Percentiles rank a stretch among this genome's conserved stretches.
phyloP scores from a whole-genome alignment of 108 stramenopile genomes.

The Nannochloropsis granulata region DNA sequence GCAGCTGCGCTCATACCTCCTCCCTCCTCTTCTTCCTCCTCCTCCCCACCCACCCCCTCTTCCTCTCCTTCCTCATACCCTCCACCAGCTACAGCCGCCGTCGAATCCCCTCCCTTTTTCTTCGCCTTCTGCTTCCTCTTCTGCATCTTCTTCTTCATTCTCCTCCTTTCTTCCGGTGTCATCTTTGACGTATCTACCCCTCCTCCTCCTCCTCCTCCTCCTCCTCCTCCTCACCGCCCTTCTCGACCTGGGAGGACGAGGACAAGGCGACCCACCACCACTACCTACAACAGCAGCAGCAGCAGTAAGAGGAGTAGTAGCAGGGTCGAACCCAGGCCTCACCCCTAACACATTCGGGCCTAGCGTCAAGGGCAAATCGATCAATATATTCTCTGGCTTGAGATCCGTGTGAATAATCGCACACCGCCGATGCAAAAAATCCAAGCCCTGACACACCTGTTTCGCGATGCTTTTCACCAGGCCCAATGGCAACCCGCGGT shows the following conservation, averaged over 20 bases:
- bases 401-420: constrained; percentile 95
- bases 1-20: too few species aligned
- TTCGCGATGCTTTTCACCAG: constrained; percentile 72
- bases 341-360: not conserved
- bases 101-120: not conserved
- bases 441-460: constrained; percentile 74
- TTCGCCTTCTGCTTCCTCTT: not conserved
- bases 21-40: too few species aligned
- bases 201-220: not conserved
- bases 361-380: constrained; percentile 16
- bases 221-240: too few species aligned
- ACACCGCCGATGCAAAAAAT: constrained; percentile 83
- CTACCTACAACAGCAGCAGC: not conserved
- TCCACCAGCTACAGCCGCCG: not conserved
- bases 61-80: not conserved
- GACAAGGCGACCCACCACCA: not conserved
- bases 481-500: constrained; percentile 78
- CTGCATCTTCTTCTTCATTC: not conserved
- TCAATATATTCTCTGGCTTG: constrained; percentile 91
- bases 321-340: constrained; percentile 1
- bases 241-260: too few species aligned
- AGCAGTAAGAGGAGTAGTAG: not conserved
- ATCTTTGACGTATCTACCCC: not conserved
- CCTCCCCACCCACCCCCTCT: not conserved
- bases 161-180: not conserved